Evolutionary conservation across 768 basidiomycete species (phyloP).

Genomic region (Hortiboletus campestris): DNA sequence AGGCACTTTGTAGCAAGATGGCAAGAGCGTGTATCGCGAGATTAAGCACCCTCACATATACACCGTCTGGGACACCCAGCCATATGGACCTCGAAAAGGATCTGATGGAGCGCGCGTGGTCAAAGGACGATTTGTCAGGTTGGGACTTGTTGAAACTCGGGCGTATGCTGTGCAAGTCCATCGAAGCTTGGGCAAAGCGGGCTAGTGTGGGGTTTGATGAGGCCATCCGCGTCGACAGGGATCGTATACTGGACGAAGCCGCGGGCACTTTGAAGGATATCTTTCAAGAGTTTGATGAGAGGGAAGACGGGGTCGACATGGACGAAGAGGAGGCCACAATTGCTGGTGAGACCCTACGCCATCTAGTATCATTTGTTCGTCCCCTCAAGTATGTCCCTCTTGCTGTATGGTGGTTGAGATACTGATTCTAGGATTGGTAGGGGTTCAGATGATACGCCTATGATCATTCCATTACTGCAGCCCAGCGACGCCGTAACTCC

Average conservation of each 20-base stretch:
- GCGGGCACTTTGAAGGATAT: conserved; percentile 70
- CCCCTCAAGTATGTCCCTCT: conserved; percentile 50
- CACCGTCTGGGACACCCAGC: conserved; percentile 57
- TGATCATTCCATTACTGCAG: conserved; percentile 52
- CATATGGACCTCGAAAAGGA: conserved; percentile 60
- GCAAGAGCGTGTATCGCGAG: conserved; percentile 65
- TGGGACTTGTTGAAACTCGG: conserved; percentile 68
- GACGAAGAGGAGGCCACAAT: conserved; percentile 70
- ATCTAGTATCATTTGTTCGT: conserved; percentile 57
- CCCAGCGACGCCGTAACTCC: conserved; percentile 56
- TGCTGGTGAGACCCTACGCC: conserved; percentile 58
- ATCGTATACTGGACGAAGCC: conserved; percentile 65
- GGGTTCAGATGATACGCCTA: conserved; percentile 43
- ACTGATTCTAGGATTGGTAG: conserved; percentile 29
- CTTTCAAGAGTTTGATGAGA: conserved; percentile 67
- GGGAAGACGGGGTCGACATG: conserved; percentile 52
- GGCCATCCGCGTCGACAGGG: conserved; percentile 37
- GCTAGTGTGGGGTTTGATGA: conserved; percentile 28
- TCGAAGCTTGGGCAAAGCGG: conserved; percentile 56
- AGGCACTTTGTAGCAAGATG: conserved; percentile 57
- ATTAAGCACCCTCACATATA: conserved; percentile 50
- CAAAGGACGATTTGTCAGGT: conserved; percentile 61
- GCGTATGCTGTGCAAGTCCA: conserved; percentile 49
- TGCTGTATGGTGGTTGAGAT: background rate
- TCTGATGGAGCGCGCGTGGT: conserved; percentile 72